These are phyloP conservation scores for Imleria badia DNA, from an alignment of 768 basidiomycete species.

Conservation along the genomic window DNA sequence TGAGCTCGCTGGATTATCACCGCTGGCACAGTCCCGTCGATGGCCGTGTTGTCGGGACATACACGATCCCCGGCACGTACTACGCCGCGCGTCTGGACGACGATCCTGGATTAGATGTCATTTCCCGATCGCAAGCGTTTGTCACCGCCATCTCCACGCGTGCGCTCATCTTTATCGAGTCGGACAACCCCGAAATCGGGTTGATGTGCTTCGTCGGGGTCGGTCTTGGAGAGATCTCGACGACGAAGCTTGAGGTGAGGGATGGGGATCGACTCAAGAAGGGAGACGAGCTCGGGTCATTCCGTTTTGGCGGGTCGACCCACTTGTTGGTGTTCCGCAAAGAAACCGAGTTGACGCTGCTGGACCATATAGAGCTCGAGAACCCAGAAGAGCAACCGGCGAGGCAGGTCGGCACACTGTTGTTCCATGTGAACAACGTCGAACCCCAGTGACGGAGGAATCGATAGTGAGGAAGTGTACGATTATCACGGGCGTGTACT, in stretches of 20 bases:
- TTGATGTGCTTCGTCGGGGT: conserved; percentile 59
- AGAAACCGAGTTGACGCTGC: conserved; percentile 23
- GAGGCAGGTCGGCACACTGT: conserved; percentile 15
- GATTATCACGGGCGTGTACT: too few relatives aligned
- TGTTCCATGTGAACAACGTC: conserved; percentile 20
- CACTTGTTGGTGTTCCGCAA: conserved; percentile 46
- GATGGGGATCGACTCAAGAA: conserved; percentile 45
- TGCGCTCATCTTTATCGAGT: conserved; percentile 56
- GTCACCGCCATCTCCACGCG: conserved; percentile 52
- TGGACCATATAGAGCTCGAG: too few relatives aligned
- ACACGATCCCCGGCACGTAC: conserved; percentile 50
- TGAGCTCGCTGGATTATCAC: conserved; percentile 55
- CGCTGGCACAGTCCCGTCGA: conserved; percentile 63
- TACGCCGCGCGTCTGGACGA: conserved; percentile 39
- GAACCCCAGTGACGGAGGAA: too few relatives aligned
- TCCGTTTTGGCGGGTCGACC: conserved; percentile 65
- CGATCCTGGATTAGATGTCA: conserved; percentile 25
- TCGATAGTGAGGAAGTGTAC: too few relatives aligned
- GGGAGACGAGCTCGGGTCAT: conserved; percentile 59
- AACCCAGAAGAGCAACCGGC: too few relatives aligned
- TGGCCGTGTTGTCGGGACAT: conserved; percentile 40
- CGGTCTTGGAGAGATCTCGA: conserved; percentile 65
- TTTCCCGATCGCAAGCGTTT: conserved; percentile 33
- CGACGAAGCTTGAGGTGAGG: conserved; percentile 50
- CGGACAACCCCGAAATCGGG: conserved; percentile 53